phyloP scores from a whole-genome alignment of 2,329 filamentous ascomycete genomes.

The Dendryphion nanum region DNA sequence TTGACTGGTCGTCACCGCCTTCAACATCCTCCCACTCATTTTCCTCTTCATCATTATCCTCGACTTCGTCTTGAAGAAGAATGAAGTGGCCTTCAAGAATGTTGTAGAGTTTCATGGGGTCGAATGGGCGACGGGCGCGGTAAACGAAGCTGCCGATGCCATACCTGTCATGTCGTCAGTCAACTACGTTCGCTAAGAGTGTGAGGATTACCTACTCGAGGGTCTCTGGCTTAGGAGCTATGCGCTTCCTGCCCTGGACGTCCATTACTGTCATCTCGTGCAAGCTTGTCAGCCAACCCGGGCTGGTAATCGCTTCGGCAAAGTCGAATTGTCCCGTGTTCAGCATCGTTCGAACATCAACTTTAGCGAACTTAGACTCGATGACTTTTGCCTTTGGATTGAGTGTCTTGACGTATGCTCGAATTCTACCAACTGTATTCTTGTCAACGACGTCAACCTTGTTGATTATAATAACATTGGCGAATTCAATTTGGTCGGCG shows the following conservation, averaged over 20 bases:
- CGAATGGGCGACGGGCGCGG: slow-evolving; percentile 49
- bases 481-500: slow-evolving; percentile 77
- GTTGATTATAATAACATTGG: slow-evolving; percentile 70
- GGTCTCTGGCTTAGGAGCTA: slow-evolving; percentile 68
- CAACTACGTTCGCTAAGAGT: too few species aligned
- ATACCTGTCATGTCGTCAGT: slow-evolving; percentile 44
- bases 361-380: slow-evolving; percentile 57
- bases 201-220: slow-evolving; percentile 58
- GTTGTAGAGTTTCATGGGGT: slow-evolving; percentile 41
- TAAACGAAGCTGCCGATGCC: slow-evolving; percentile 72
- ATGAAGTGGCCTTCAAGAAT: slow-evolving; percentile 46
- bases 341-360: slow-evolving; percentile 63
- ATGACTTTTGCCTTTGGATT: slow-evolving; percentile 67
- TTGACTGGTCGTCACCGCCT: neutral
- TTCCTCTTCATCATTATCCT: slow-evolving; percentile 32
- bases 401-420: slow-evolving; percentile 57
- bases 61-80: slow-evolving; percentile 39
- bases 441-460: slow-evolving; percentile 63
- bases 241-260: slow-evolving; percentile 52
- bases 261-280: slow-evolving; percentile 66
- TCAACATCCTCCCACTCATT: slow-evolving; percentile 20
- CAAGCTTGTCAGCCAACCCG: slow-evolving; percentile 69
- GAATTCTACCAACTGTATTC: slow-evolving; percentile 48
- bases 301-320: slow-evolving; percentile 61
- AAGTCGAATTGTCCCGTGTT: slow-evolving; percentile 66